Conservation (phyloP, 371 early-diverging fungal genomes). For the Apophysomyces ossiformis region DNA sequence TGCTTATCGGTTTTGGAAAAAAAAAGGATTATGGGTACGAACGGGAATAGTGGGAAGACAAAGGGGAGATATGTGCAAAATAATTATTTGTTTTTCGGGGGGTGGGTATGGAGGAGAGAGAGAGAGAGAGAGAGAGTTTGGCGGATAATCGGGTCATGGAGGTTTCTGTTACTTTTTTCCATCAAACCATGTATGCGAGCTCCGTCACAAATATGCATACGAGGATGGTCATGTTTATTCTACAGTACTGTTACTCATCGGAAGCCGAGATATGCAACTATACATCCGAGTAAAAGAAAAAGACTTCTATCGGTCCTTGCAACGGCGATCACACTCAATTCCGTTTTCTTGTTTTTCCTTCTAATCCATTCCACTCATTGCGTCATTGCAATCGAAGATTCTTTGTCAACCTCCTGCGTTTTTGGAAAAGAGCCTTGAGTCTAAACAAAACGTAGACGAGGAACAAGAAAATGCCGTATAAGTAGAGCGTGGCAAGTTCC, state of each 20-base stretch:
- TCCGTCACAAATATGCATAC: slow-evolving; percentile 9
- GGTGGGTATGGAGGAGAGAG: background rate
- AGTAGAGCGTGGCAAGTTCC: slow-evolving; percentile 12
- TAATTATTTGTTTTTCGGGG: too few relatives aligned
- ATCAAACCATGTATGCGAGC: slow-evolving; percentile 2
- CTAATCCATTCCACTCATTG: background rate
- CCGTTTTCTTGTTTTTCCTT: too few relatives aligned
- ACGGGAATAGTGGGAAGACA: too few relatives aligned
- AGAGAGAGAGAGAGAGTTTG: background rate
- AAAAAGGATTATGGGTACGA: too few relatives aligned
- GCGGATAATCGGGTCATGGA: background rate
- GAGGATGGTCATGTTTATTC: slow-evolving; percentile 9
- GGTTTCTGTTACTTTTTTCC: background rate
- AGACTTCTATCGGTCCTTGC: too few relatives aligned
- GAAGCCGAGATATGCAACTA: background rate
- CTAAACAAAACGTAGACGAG: slow-evolving; percentile 17
- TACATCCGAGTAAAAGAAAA: background rate
- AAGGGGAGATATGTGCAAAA: too few relatives aligned
- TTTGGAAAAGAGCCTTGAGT: slow-evolving; percentile 22
- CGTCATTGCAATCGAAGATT: slow-evolving; percentile 18
- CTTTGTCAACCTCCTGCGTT: slow-evolving; percentile 20
- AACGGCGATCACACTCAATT: too few relatives aligned
- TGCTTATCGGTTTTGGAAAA: too few relatives aligned
- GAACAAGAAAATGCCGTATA: slow-evolving; percentile 12
- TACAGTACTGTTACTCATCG: background rate